Conservation (phyloP, 2,329 filamentous ascomycete species). For the Plenodomus tracheiphilus region DNA sequence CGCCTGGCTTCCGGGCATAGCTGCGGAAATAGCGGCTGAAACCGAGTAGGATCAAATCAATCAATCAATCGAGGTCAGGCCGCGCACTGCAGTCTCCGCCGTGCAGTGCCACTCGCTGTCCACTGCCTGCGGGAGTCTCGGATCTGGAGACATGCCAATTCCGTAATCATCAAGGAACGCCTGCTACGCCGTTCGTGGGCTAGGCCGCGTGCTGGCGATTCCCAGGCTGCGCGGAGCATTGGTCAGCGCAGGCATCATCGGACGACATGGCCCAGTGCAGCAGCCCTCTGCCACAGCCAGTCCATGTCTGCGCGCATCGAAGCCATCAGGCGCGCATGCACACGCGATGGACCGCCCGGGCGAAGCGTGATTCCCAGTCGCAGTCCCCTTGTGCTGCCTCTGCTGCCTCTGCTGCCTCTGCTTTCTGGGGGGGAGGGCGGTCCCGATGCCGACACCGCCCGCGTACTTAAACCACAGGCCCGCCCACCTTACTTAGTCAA, state of each 20-base stretch:
- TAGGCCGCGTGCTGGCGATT: conserved; percentile 10
- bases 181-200: not conserved
- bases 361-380: not conserved
- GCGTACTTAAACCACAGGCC: conserved; percentile 12
- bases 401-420: too few species aligned
- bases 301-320: not conserved
- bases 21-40: too few species aligned
- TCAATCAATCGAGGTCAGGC: too few species aligned
- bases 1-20: too few species aligned
- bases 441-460: conserved; percentile 8
- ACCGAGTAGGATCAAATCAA: too few species aligned
- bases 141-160: conserved; percentile 17
- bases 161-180: conserved; percentile 16
- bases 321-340: not conserved
- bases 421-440: too few species aligned
- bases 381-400: not conserved
- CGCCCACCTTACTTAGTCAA: conserved; percentile 22
- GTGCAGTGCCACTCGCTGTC: too few species aligned
- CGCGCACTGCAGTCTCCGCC: too few species aligned
- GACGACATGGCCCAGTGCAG: conserved; percentile 5
- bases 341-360: not conserved
- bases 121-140: conserved; percentile 19
- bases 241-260: conserved; percentile 21
- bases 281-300: conserved; percentile 19
- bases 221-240: conserved; percentile 18